A percentile compares a stretch with the other conserved stretches of the same genome.
Evolutionary conservation across 805 yeast species (phyloP).

Genomic region (Kodamaea hsintzibuensis): DNA sequence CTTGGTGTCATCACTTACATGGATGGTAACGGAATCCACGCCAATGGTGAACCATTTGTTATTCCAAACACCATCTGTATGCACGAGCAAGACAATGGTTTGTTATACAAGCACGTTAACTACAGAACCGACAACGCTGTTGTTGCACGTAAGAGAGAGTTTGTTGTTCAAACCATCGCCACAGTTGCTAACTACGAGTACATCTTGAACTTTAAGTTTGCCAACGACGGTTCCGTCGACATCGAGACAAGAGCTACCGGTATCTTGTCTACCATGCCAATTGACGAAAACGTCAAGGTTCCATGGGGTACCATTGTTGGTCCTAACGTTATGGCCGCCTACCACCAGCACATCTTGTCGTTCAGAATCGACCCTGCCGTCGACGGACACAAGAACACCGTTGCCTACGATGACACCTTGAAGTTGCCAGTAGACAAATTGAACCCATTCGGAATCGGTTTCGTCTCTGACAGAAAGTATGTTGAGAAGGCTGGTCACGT

Average conservation of each 20-base stretch:
- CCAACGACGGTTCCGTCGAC: slow-evolving; percentile 75
- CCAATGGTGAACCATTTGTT: slow-evolving; percentile 60
- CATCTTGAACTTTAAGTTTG: slow-evolving; percentile 68
- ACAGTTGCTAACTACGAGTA: slow-evolving; percentile 87
- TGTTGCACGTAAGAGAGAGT: slow-evolving; percentile 75
- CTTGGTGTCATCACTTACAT: slow-evolving; percentile 75
- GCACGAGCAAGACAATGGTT: slow-evolving; percentile 79
- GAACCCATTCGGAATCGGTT: slow-evolving; percentile 73
- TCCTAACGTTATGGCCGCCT: slow-evolving; percentile 80
- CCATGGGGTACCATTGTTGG: slow-evolving; percentile 78
- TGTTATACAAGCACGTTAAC: slow-evolving; percentile 76
- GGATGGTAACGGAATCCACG: slow-evolving; percentile 57
- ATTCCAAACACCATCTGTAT: slow-evolving; percentile 73
- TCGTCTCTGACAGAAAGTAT: slow-evolving; percentile 58
- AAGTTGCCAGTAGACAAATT: slow-evolving; percentile 55
- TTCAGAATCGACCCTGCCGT: slow-evolving; percentile 81
- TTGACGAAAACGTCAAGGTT: slow-evolving; percentile 64
- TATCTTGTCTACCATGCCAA: slow-evolving; percentile 81
- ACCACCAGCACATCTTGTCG: slow-evolving; percentile 79
- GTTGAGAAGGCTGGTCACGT: slow-evolving; percentile 71
- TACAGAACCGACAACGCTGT: slow-evolving; percentile 72
- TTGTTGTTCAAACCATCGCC: slow-evolving; percentile 77
- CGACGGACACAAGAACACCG: slow-evolving; percentile 79
- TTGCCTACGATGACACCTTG: slow-evolving; percentile 66
- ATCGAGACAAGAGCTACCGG: slow-evolving; percentile 86